phyloP scores from a whole-genome alignment of 1,284 basidiomycete species.

The Puccinia polysora region DNA sequence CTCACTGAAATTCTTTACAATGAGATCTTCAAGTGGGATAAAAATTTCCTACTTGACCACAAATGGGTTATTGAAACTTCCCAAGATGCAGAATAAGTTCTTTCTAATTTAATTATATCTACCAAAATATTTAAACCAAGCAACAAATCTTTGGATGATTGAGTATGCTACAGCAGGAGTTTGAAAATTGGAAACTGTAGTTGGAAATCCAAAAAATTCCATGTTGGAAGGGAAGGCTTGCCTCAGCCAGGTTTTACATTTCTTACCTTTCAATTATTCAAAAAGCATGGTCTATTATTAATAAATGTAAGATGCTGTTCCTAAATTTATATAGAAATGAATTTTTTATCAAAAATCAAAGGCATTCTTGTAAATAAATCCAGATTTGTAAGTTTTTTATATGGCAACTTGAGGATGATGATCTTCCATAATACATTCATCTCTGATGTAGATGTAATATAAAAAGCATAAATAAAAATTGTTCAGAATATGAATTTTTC shows the following conservation, averaged over 20 bases:
- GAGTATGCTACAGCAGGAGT: constrained; percentile 95
- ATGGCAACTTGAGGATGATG: constrained; percentile 89
- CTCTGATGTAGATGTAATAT: constrained; percentile 98
- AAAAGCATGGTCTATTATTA: constrained; percentile 98
- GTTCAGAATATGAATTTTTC: no score
- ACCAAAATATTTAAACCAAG: constrained; percentile 91
- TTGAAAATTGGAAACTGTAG: constrained; percentile 96
- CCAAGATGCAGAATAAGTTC: constrained; percentile 90
- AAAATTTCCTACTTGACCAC: constrained; percentile 99
- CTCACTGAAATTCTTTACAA: constrained; percentile 96
- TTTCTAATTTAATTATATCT: constrained; percentile 89
- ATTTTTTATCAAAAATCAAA: constrained; percentile 88
- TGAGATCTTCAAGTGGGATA: constrained; percentile 83
- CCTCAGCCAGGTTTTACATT: constrained; percentile 95
- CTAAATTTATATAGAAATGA: constrained; percentile 96
- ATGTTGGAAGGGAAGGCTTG: constrained; percentile 99
- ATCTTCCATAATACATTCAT: constrained; percentile 94
- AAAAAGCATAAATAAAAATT: constrained; percentile 12
- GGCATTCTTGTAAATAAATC: constrained; percentile 85
- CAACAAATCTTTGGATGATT: constrained; percentile 79
- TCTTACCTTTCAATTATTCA: constrained; percentile 91
- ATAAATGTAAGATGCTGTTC: constrained; percentile 96
- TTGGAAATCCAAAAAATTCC: constrained; percentile 90
- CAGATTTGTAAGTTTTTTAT: constrained; percentile 84
- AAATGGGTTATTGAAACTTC: constrained; percentile 96